Conservation (phyloP, 2,329 filamentous ascomycete species). For the Taxawa tesnikishii region DNA sequence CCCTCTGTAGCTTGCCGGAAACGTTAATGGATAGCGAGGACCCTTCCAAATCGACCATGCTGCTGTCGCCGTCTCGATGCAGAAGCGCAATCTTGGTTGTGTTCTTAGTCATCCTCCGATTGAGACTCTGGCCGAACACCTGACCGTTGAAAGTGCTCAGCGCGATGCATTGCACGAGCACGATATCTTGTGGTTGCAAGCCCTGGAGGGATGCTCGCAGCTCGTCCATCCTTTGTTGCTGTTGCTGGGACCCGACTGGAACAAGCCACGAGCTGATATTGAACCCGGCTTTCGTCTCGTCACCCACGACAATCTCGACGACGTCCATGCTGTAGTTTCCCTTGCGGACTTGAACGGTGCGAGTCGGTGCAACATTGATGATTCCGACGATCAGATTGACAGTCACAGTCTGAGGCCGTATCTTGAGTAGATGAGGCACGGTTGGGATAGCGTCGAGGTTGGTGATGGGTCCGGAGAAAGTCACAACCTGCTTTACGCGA, state of each 20-base stretch:
- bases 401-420: slow-evolving; percentile 69
- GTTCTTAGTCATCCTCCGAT: slow-evolving; percentile 57
- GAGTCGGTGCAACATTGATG: slow-evolving; percentile 56
- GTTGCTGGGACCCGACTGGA: slow-evolving; percentile 17
- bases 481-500: slow-evolving; percentile 8
- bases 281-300: slow-evolving; percentile 74
- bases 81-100: slow-evolving; percentile 39
- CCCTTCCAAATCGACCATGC: not conserved
- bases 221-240: slow-evolving; percentile 14
- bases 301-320: slow-evolving; percentile 68
- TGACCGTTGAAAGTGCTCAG: slow-evolving; percentile 61
- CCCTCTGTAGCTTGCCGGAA: slow-evolving; percentile 7
- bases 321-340: slow-evolving; percentile 43
- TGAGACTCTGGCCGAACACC: slow-evolving; percentile 76
- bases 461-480: slow-evolving; percentile 37
- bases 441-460: slow-evolving; percentile 60
- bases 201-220: slow-evolving; percentile 29
- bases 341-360: slow-evolving; percentile 55
- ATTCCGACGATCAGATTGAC: slow-evolving; percentile 72
- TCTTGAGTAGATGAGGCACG: slow-evolving; percentile 50
- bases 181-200: slow-evolving; percentile 59
- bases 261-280: slow-evolving; percentile 74
- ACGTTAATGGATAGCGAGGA: not conserved
- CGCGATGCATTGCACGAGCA: slow-evolving; percentile 69
- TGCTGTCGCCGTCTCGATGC: not conserved